Evolutionary conservation across 495 filamentous ascomycete genomes (phyloP).

Genomic region (Parathielavia appendiculata): DNA sequence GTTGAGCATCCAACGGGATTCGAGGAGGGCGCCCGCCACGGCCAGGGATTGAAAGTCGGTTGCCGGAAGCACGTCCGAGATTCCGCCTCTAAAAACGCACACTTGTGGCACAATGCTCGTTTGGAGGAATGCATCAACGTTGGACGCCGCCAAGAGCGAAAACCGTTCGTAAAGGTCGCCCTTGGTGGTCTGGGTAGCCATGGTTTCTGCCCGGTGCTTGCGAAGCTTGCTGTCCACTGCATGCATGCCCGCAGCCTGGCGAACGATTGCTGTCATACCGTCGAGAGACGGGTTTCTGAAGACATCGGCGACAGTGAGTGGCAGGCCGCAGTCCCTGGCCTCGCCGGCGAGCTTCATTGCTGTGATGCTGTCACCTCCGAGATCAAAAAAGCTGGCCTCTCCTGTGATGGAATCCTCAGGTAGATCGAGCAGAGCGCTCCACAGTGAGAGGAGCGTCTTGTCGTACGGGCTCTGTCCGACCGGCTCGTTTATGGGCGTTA

Average conservation of each 20-base stretch:
- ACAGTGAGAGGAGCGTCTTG: conserved; percentile 28
- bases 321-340: conserved; percentile 45
- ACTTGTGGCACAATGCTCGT: conserved; percentile 52
- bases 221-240: neutral
- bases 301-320: conserved; percentile 46
- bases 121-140: conserved; percentile 47
- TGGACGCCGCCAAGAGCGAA: conserved; percentile 42
- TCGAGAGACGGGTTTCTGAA: conserved; percentile 33
- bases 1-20: conserved; percentile 40
- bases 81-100: conserved; percentile 49
- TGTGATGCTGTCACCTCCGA: conserved; percentile 60
- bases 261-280: conserved; percentile 13
- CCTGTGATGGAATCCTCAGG: conserved; percentile 33
- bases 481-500: neutral
- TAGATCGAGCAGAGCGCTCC: conserved; percentile 24
- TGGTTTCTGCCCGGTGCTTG: neutral
- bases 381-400: conserved; percentile 53
- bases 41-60: conserved; percentile 59
- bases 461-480: neutral
- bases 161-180: conserved; percentile 40
- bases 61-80: conserved; percentile 50
- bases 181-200: conserved; percentile 9
- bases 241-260: neutral
- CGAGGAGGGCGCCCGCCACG: conserved; percentile 53
- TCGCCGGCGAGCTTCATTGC: conserved; percentile 58